Evolutionary conservation across 805 yeast species (phyloP).

Genomic region (Metschnikowia sp.): DNA sequence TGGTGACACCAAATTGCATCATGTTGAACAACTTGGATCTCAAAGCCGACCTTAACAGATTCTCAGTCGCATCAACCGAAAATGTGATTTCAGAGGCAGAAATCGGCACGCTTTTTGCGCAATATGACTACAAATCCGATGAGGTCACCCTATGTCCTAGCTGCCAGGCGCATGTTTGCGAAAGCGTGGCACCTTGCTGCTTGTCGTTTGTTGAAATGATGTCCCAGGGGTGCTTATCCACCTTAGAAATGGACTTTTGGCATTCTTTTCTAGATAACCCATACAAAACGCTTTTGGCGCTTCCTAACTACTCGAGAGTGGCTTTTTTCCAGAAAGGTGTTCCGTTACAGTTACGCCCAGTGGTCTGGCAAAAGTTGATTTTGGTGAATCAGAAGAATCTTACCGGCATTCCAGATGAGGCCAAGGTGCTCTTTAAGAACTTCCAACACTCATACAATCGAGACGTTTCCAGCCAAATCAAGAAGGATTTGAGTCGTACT

Average conservation of each 20-base stretch:
- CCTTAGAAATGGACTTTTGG: conserved; percentile 41
- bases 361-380: conserved; percentile 43
- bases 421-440: conserved; percentile 32
- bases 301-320: conserved; percentile 47
- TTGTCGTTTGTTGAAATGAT: conserved; percentile 1
- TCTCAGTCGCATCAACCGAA: conserved; percentile 6
- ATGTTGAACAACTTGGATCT: conserved; percentile 18
- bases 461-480: conserved; percentile 43
- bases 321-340: conserved; percentile 43
- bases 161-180: conserved; percentile 7
- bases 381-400: conserved; percentile 27
- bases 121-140: conserved; percentile 14
- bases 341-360: conserved; percentile 41
- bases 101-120: conserved; percentile 6
- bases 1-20: conserved; percentile 11
- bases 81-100: not conserved
- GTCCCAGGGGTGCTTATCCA: conserved; percentile 9
- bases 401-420: conserved; percentile 31
- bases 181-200: conserved; percentile 9
- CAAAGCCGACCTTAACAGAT: conserved; percentile 18
- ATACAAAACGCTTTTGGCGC: conserved; percentile 40
- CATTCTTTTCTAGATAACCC: conserved; percentile 42
- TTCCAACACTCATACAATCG: conserved; percentile 41
- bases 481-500: conserved; percentile 58
- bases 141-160: conserved; percentile 11